Evolutionary conservation across 139 green algal species (phyloP), one percentile per base, ranked within the genome.

Genomic region (Picochlorum sp.): DNA sequence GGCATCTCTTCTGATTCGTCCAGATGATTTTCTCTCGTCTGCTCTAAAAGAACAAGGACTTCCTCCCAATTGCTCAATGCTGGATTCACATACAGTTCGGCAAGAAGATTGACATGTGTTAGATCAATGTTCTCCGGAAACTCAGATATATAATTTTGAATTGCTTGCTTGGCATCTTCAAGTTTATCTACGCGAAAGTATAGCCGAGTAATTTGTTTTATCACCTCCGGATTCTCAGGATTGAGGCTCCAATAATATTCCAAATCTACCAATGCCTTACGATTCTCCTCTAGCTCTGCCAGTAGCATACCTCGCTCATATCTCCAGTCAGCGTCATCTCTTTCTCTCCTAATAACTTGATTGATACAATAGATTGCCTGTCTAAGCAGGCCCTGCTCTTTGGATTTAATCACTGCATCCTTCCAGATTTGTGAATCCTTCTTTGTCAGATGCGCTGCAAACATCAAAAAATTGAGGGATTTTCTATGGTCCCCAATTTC

Each of bases 401-500:
- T 70, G 40, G 69, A 85, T 57, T 86, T 63, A 16, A 62, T 50
- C 0, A 87, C 84, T 40, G 96, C 71, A 30, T 82, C 78, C 37
- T 78, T 70, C 88, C 88, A 96, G 29, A 92, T 64, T 4, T 40
- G n/a, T 24, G 76, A n/a, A 40, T 94, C 75, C 63, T 81, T 85
- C 12, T 78, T 78, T 3, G 74, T 85, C 28, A 95, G 68, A 74
- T 95, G 88, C 2, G 78, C 88, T 1, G 88, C 86, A 29, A 95
- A 88, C 85, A 96, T 96, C 74, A 79, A 86, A 62, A 93, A 95
- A 68, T 94, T 76, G 18, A 96, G 72, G 0, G 87, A 76, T 58
- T 81, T 83, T 25, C 68, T 72, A 22, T 20, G n/a, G 16, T 91
- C 59, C 24, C 65, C 74, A 26, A 70, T 52, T 0, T 67, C 69